phyloP scores from a whole-genome alignment of 2,329 filamentous ascomycete species.

The Colletotrichum sp. region DNA sequence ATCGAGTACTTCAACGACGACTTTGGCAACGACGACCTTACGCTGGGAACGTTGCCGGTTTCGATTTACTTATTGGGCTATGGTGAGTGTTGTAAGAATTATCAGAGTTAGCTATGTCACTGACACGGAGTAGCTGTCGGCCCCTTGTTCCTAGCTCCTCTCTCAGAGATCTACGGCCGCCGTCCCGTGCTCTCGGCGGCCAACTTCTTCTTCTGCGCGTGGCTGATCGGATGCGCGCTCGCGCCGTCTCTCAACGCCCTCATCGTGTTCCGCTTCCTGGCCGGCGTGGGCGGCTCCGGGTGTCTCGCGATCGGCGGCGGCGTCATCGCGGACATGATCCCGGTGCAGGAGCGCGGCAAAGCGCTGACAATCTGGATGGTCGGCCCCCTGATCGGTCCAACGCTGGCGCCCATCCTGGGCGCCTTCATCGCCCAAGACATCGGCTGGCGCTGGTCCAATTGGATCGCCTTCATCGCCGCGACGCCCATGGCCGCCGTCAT shows the following conservation, averaged over 20 bases:
- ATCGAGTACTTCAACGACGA: conserved; percentile 48
- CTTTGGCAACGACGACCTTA: conserved; percentile 46
- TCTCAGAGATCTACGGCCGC: conserved; percentile 71
- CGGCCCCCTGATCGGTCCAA: conserved; percentile 46
- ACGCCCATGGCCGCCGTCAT: conserved; percentile 38
- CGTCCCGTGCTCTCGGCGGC: conserved; percentile 59
- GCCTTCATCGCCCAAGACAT: conserved; percentile 54
- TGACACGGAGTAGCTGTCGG: conserved; percentile 45
- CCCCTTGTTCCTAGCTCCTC: conserved; percentile 60
- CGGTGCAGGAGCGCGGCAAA: conserved; percentile 48
- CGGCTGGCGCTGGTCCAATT: conserved; percentile 59
- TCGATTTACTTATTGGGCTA: conserved; percentile 69
- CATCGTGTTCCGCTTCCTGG: conserved; percentile 64
- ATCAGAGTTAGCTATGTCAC: neutral
- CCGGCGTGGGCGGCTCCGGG: conserved; percentile 63
- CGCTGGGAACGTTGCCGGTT: conserved; percentile 58
- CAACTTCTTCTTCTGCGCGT: conserved; percentile 66
- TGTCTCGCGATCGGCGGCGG: conserved; percentile 60
- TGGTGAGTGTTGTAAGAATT: neutral
- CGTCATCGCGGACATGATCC: conserved; percentile 61
- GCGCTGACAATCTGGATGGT: conserved; percentile 58
- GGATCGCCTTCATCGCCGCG: conserved; percentile 56
- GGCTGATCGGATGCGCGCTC: conserved; percentile 69
- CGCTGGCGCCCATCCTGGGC: conserved; percentile 51
- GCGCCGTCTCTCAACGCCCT: conserved; percentile 58